Evolutionary conservation across 768 basidiomycete genomes (phyloP), one percentile per base, ranked within the genome.

Genomic region (Serendipita indica): DNA sequence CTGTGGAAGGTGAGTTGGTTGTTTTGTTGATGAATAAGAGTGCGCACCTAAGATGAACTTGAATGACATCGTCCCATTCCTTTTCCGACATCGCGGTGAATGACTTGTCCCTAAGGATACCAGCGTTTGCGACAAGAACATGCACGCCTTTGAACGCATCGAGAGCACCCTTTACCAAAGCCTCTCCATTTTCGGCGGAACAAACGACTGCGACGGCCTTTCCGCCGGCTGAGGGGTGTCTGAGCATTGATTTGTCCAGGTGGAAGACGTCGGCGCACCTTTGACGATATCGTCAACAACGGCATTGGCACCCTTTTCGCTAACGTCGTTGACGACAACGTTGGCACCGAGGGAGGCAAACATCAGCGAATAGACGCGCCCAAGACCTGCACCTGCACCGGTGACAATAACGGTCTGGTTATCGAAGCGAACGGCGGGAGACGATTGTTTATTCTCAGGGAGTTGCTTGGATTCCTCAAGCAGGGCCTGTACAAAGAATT

Each of bases 251-350:
- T 1, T 20, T 39, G 12, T 1, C 35, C 5, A 28, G 14, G 45
- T 27, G 33, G 16, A 54, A 33, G 35, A 3, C 10, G 10, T 33
- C 34, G 25, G 67, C 75, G 39, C 56, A 88, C 91, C 81, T 69
- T 82, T 79, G 61, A 79, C 76, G 60, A 98, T 80, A 67, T 97
- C 92, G n/a, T 84, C 79, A 16, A 89, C 90, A 1, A 98, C 92
- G 5, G 77, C 72, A 20, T 80, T 79, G 4, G 92, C 92, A 1
- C 79, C 84, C 64, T 91, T 88, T 66, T 84, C 85, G 68, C 77
- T 90, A 46, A 97, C 84, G 66, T 99, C 96, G 68, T 98, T 99
- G 39, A 98, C 81, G 43, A 98, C 87, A 32, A 99, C 88, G 65
- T 96, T 96, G 7, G 91, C 94, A n/a, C 96, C 94, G 6, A 93